phyloP scores from a whole-genome alignment of 2,329 filamentous ascomycete genomes.

The Lachnellula suecica region DNA sequence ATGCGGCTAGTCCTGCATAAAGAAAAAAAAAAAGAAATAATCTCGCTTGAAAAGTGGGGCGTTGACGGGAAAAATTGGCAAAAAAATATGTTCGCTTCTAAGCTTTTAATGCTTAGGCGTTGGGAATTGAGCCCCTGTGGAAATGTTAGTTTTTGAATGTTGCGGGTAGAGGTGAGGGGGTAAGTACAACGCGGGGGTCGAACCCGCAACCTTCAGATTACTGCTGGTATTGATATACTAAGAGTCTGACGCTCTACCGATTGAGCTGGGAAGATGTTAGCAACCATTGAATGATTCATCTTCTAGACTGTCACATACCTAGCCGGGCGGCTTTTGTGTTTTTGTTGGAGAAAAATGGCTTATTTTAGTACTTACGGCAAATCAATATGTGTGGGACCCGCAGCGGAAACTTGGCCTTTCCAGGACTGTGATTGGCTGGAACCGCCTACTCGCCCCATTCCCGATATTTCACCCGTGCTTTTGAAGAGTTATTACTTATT shows the following conservation, averaged over 20 bases:
- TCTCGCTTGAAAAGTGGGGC: too few species aligned
- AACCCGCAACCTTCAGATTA: constrained; percentile 44
- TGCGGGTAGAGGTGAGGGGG: background rate
- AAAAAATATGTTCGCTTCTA: background rate
- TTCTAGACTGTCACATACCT: constrained; percentile 1
- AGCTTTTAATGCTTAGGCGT: background rate
- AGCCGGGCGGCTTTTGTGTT: background rate
- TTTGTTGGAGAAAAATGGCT: background rate
- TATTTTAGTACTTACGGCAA: background rate
- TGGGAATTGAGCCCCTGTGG: background rate
- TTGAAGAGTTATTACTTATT: too few species aligned
- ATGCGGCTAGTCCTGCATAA: too few species aligned
- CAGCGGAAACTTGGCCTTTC: background rate
- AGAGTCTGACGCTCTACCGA: constrained; percentile 9
- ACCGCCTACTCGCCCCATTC: too few species aligned
- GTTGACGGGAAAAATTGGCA: background rate
- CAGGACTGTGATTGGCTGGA: background rate
- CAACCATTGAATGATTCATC: background rate
- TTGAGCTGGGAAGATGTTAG: constrained; percentile 5
- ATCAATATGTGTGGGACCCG: background rate
- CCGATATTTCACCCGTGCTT: background rate
- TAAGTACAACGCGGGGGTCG: constrained; percentile 37
- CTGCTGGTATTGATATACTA: background rate
- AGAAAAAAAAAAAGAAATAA: too few species aligned
- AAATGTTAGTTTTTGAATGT: background rate